Percentiles rank a stretch among this genome's conserved stretches.
Evolutionary conservation across 2,329 filamentous ascomycete genomes (phyloP).

Genomic region (Hymenoscyphus infarciens): DNA sequence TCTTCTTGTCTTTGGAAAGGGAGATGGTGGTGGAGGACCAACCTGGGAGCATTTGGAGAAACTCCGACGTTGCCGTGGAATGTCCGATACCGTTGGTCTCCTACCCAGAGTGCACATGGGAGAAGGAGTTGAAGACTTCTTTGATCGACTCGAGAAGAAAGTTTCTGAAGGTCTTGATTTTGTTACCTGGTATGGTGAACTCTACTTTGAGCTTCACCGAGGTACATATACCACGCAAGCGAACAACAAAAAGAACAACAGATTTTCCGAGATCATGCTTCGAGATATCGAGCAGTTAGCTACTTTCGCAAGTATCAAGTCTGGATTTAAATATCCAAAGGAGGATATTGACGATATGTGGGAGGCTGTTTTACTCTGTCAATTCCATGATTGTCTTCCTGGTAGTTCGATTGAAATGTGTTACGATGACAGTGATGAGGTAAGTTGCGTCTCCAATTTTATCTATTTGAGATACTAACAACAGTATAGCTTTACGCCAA

Average conservation of each 20-base stretch:
- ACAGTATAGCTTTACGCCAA: conserved; percentile 69
- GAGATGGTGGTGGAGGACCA: conserved; percentile 91
- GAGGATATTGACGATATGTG: conserved; percentile 93
- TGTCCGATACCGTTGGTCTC: conserved; percentile 80
- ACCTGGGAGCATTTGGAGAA: conserved; percentile 95
- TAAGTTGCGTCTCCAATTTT: conserved; percentile 37
- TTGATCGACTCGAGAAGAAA: conserved; percentile 78
- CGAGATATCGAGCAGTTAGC: conserved; percentile 86
- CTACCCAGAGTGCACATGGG: conserved; percentile 88
- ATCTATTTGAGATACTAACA: conserved; percentile 29
- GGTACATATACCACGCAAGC: conserved; percentile 97
- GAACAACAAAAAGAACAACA: conserved; percentile 95
- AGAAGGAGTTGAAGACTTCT: conserved; percentile 90
- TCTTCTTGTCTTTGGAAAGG: conserved; percentile 91
- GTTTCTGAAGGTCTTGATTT: conserved; percentile 58
- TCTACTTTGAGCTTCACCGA: conserved; percentile 96
- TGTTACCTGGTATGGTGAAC: conserved; percentile 94
- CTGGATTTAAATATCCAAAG: conserved; percentile 85
- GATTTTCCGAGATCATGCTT: conserved; percentile 78
- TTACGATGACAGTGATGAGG: conserved; percentile 89
- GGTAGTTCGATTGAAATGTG: conserved; percentile 97
- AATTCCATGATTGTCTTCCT: conserved; percentile 96
- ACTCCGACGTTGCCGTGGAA: conserved; percentile 83
- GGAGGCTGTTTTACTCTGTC: conserved; percentile 86
- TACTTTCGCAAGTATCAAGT: conserved; percentile 73